Conservation (phyloP, 2,329 filamentous ascomycete genomes). For the Botryotinia narcissicola region DNA sequence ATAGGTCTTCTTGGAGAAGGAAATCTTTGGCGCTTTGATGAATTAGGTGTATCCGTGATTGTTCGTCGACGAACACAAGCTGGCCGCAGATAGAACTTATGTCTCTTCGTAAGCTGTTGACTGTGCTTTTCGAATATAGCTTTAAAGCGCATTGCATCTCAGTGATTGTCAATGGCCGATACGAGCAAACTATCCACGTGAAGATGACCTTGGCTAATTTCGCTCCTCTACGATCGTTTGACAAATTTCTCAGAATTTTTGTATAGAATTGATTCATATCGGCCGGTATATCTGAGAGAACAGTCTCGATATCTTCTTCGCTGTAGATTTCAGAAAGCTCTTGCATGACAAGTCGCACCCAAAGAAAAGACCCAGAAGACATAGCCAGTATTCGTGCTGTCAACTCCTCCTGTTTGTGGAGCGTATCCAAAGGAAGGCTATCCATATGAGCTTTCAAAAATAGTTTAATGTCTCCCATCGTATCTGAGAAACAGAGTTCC, state of each 20-base stretch:
- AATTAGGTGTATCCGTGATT: not conserved
- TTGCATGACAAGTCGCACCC: conserved; percentile 13
- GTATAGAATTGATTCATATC: conserved; percentile 37
- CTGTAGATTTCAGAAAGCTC: conserved; percentile 13
- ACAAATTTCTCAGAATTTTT: conserved; percentile 29
- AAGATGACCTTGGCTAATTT: conserved; percentile 36
- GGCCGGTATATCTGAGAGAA: conserved; percentile 31
- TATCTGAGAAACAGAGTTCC: not conserved
- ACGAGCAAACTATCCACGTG: conserved; percentile 33
- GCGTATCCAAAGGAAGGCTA: not conserved
- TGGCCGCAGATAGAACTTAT: conserved; percentile 38
- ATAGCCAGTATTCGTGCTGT: conserved; percentile 8
- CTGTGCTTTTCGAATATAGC: not conserved
- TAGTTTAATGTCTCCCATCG: not conserved
- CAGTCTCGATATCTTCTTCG: conserved; percentile 21
- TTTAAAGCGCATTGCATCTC: conserved; percentile 35
- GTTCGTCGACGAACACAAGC: conserved; percentile 37
- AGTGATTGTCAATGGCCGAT: conserved; percentile 28
- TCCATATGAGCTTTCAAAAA: not conserved
- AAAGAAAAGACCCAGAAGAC: conserved; percentile 22
- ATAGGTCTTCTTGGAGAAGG: not conserved
- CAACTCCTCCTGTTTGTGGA: not conserved
- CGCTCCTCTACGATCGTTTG: conserved; percentile 24
- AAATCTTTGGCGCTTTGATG: not conserved
- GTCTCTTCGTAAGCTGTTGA: conserved; percentile 32